These are phyloP conservation scores for Luzula sylvatica DNA, from an alignment of 176 grass and related monocot species.

Conservation along the genomic window DNA sequence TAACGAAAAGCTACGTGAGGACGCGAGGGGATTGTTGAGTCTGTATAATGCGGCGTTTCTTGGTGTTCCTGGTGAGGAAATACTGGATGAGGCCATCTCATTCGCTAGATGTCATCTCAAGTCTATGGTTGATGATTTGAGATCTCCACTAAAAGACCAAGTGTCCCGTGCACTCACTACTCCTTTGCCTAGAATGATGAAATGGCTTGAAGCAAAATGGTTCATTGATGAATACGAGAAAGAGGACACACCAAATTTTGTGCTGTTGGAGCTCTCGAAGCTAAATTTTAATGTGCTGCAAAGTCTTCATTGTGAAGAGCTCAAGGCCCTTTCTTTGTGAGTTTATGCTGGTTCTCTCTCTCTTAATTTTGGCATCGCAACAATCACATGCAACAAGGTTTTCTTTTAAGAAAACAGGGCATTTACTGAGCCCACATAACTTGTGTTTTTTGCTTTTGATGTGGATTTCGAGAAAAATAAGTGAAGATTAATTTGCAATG, in stretches of 20 bases:
- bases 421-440: too few relatives aligned
- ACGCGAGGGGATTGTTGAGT: slow-evolving; percentile 5
- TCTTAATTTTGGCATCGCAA: too few relatives aligned
- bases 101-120: neutral
- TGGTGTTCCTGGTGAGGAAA: slow-evolving; percentile 24
- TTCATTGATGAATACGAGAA: slow-evolving; percentile 31
- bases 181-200: slow-evolving; percentile 17
- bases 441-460: too few relatives aligned
- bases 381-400: too few relatives aligned
- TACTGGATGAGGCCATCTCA: slow-evolving; percentile 16
- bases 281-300: slow-evolving; percentile 31
- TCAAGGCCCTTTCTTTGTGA: slow-evolving; percentile 23
- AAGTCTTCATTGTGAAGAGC: slow-evolving; percentile 23
- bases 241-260: neutral
- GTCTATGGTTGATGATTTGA: neutral
- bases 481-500: too few relatives aligned
- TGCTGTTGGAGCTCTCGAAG: slow-evolving; percentile 25
- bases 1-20: neutral
- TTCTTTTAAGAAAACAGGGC: too few relatives aligned
- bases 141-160: slow-evolving; percentile 5
- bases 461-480: too few relatives aligned
- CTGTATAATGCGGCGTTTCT: slow-evolving; percentile 32
- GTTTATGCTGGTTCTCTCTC: neutral
- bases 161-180: slow-evolving; percentile 17
- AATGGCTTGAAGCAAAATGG: slow-evolving; percentile 21